Evolutionary conservation across 352 stramenopile genomes (phyloP).

Genomic region (Globisporangium paddicum): DNA sequence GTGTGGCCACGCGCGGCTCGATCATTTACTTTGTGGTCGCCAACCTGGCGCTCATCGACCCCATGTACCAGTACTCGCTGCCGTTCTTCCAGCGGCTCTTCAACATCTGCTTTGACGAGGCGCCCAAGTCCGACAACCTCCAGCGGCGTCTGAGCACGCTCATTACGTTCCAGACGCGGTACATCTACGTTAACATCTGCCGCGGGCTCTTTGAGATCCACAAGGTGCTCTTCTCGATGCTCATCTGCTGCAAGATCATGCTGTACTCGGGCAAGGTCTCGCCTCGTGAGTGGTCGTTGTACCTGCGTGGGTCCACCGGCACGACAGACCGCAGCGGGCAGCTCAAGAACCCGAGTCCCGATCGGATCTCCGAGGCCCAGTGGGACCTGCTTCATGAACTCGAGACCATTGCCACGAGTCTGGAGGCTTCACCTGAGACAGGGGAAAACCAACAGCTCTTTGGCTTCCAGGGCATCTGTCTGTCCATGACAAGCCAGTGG

Average conservation of each 20-base stretch:
- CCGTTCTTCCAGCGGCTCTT: slow-evolving; percentile 92
- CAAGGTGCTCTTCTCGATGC: slow-evolving; percentile 92
- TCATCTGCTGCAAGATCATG: slow-evolving; percentile 95
- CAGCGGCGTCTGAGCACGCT: slow-evolving; percentile 67
- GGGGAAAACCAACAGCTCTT: slow-evolving; percentile 14
- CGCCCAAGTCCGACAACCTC: slow-evolving; percentile 48
- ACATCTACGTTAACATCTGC: slow-evolving; percentile 95
- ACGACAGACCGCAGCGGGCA: slow-evolving; percentile 16
- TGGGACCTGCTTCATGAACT: slow-evolving; percentile 85
- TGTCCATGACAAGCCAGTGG: slow-evolving; percentile 58
- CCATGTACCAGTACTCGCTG: slow-evolving; percentile 96
- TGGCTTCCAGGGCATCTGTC: slow-evolving; percentile 60
- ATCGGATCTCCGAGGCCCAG: slow-evolving; percentile 64
- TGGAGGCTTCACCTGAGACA: not conserved
- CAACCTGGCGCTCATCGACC: slow-evolving; percentile 89
- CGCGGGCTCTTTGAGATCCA: slow-evolving; percentile 92
- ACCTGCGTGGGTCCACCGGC: slow-evolving; percentile 63
- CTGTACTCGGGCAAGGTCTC: slow-evolving; percentile 72
- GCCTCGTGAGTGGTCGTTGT: slow-evolving; percentile 83
- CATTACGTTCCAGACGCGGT: slow-evolving; percentile 86
- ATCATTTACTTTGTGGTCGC: slow-evolving; percentile 96
- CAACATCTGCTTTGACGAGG: slow-evolving; percentile 88
- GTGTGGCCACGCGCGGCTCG: slow-evolving; percentile 86
- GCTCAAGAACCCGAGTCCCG: slow-evolving; percentile 54
- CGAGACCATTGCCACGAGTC: slow-evolving; percentile 44